Evolutionary conservation across 2,329 filamentous ascomycete genomes (phyloP), one percentile per base, ranked within the genome.

Genomic region (Epichloe scottii): DNA sequence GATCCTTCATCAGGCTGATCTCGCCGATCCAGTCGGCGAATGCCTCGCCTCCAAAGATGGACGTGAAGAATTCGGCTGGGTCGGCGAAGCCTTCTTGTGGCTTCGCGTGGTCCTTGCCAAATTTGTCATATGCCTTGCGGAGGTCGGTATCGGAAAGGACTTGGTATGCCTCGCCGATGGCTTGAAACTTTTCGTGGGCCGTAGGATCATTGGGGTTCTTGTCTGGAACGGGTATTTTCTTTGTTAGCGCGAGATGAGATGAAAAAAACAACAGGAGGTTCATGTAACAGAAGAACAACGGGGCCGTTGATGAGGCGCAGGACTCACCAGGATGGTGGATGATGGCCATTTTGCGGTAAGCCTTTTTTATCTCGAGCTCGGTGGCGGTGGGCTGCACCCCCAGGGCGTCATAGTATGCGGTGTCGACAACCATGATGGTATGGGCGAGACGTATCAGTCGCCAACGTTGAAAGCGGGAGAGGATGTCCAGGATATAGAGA

Each of bases 171-270:
- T 84, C 81, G 60, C 81, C 81, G 62, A 94, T 90, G 53, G 81
- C 82, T 72, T 98, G 93, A 71, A 98, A 98, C 68, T 90, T 91
- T 63, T 84, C 87, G 71, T 95, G 88, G 38, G 93, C 93, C 23
- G 85, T 89, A 58, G 93, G 90, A 66, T 98, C 93, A 63, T 90
- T 88, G 52, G 91, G 93, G 70, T 98, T 98, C 76, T 98, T 98
- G 74, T 98, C 93, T 88, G 64, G 21, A 51, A 43, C 43, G 49
- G 49, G 50, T 54, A 15, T 15, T 21, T 14, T 10, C 11, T 7
- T 37, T 51, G 38, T 38, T 40, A 47, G 38, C 15, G 23, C 30
- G 21, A 12, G 30, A 14, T 26, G 40, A n/a, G 35, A n/a, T n/a
- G 14, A 5, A 3, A 26, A 12, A 7, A 37, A 21, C 17, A 0